These are phyloP conservation scores for Teratosphaeria destructans DNA, from an alignment of 2,329 filamentous ascomycete genomes.

Conservation along the genomic window DNA sequence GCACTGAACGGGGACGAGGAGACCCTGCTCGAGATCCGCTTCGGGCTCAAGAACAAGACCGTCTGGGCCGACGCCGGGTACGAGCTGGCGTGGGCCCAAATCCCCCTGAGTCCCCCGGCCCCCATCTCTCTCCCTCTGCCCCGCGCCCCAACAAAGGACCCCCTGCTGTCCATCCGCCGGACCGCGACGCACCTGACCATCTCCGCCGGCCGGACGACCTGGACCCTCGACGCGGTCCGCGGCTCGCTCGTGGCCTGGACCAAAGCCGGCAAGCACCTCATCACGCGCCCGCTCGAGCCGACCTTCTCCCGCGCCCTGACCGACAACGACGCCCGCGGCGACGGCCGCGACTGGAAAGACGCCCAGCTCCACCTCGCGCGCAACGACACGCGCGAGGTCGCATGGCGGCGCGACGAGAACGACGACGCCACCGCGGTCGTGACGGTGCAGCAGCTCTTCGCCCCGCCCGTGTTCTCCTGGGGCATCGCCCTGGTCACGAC, in stretches of 20 bases:
- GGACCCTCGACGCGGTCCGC: constrained; percentile 12
- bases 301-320: constrained; percentile 54
- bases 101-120: constrained; percentile 11
- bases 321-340: constrained; percentile 50
- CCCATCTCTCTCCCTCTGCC: constrained; percentile 5
- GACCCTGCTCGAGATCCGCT: constrained; percentile 16
- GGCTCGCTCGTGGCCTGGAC: constrained; percentile 16
- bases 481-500: constrained; percentile 34
- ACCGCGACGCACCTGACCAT: constrained; percentile 3
- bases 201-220: constrained; percentile 3
- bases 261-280: constrained; percentile 12
- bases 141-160: background rate
- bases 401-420: constrained; percentile 4
- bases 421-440: constrained; percentile 6
- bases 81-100: constrained; percentile 27
- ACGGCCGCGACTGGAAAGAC: constrained; percentile 47
- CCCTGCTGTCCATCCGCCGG: background rate
- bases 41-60: constrained; percentile 25
- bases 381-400: constrained; percentile 9
- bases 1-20: constrained; percentile 3
- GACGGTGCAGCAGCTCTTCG: constrained; percentile 17
- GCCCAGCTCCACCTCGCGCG: constrained; percentile 11
- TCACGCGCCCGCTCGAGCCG: constrained; percentile 11
- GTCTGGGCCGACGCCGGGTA: constrained; percentile 25
- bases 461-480: constrained; percentile 54